Conservation (phyloP, 83 land plant species). For the Isoetes engelmannii region DNA sequence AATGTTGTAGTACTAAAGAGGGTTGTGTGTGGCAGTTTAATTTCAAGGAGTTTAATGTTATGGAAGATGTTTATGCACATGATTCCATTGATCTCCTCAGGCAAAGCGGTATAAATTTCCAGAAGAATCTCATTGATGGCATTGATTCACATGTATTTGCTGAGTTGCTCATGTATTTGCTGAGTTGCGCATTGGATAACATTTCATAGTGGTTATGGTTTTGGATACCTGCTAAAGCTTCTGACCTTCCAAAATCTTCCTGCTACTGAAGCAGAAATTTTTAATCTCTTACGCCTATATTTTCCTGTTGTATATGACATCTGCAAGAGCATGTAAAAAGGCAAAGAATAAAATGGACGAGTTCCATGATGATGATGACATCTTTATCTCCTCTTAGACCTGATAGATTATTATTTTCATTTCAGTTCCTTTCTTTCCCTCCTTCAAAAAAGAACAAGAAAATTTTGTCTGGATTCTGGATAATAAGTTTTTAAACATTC, state of each 20-base stretch:
- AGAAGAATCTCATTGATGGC: conserved; percentile 27
- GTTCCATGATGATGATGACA: neutral
- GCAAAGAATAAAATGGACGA: no score
- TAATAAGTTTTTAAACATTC: no score
- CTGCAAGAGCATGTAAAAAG: no score
- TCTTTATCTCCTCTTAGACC: neutral
- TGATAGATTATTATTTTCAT: no score
- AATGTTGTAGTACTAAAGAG: conserved; percentile 30
- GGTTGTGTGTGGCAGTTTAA: conserved; percentile 46
- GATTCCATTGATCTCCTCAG: conserved; percentile 42
- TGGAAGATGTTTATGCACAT: conserved; percentile 30
- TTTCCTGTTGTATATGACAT: conserved; percentile 38
- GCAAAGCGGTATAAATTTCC: conserved; percentile 44
- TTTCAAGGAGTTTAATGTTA: conserved; percentile 35
- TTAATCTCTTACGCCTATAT: conserved; percentile 29
- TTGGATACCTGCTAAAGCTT: conserved; percentile 43
- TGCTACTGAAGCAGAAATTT: conserved; percentile 24
- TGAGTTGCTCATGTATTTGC: conserved; percentile 45
- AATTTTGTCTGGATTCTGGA: no score
- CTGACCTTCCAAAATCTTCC: conserved; percentile 34
- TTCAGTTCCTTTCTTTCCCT: no score
- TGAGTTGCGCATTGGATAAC: conserved; percentile 46
- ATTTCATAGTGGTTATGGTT: conserved; percentile 32
- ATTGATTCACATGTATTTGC: conserved; percentile 30
- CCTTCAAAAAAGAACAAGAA: no score